A percentile compares a stretch with the other conserved stretches of the same genome.
These are phyloP conservation scores for Mycena amicta DNA, from an alignment of 768 basidiomycete species.

Conservation along the genomic window DNA sequence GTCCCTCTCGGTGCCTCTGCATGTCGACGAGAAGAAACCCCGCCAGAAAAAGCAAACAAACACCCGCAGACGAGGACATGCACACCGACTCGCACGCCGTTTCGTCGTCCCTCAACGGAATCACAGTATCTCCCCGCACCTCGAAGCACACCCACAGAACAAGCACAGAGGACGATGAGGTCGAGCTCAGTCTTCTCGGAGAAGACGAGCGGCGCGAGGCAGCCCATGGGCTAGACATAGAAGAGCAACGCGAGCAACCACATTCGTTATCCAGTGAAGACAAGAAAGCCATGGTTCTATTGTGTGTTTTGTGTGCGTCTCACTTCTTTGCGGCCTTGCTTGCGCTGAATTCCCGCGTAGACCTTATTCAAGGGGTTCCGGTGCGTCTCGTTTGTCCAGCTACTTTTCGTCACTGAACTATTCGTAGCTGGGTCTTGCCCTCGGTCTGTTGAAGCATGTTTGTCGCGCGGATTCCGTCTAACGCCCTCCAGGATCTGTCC, in stretches of 20 bases:
- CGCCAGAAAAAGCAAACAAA: constrained; percentile 8
- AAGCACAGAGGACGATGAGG: constrained; percentile 37
- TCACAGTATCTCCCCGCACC: constrained; percentile 60
- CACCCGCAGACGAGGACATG: constrained; percentile 15
- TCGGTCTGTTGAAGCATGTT: constrained; percentile 51
- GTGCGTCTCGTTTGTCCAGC: constrained; percentile 47
- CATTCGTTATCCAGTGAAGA: constrained; percentile 47
- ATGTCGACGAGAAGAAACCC: constrained; percentile 24
- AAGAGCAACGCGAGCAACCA: constrained; percentile 23
- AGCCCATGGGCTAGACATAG: constrained; percentile 45
- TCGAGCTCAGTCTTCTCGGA: constrained; percentile 63
- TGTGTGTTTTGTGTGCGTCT: constrained; percentile 83
- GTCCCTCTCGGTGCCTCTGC: neutral
- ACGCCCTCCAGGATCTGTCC: constrained; percentile 74
- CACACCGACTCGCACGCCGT: constrained; percentile 49
- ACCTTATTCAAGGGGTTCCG: constrained; percentile 87
- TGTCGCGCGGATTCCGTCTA: neutral
- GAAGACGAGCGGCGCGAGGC: constrained; percentile 57
- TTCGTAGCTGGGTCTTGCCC: constrained; percentile 78
- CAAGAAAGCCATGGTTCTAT: constrained; percentile 79
- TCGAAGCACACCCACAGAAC: constrained; percentile 35
- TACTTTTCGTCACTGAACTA: constrained; percentile 9
- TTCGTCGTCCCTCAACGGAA: constrained; percentile 60
- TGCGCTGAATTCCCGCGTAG: constrained; percentile 36
- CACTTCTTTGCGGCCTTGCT: neutral